phyloP scores from a whole-genome alignment of 345 rosid species.

The Clarkia xantiana region DNA sequence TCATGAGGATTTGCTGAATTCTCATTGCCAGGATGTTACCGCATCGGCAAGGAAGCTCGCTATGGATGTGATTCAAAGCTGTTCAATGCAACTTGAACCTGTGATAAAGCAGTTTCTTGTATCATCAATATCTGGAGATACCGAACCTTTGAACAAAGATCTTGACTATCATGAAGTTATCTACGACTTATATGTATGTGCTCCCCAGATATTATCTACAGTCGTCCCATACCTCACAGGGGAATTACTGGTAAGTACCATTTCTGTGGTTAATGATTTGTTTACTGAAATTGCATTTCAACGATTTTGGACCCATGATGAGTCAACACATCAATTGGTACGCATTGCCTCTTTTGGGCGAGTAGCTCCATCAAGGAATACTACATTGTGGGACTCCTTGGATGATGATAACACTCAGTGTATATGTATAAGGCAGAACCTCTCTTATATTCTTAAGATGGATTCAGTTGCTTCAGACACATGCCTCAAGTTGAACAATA shows the following conservation, averaged over 20 bases:
- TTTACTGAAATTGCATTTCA: neutral
- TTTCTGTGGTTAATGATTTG: slow-evolving; percentile 6
- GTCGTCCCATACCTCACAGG: slow-evolving; percentile 84
- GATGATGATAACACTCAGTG: no score
- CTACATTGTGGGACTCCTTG: no score
- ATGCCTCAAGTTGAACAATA: no score
- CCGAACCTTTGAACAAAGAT: slow-evolving; percentile 29
- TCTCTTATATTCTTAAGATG: no score
- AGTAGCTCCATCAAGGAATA: no score
- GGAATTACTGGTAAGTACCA: slow-evolving; percentile 69
- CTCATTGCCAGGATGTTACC: slow-evolving; percentile 35
- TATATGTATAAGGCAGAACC: no score
- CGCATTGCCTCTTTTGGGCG: no score
- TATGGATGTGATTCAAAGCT: slow-evolving; percentile 71
- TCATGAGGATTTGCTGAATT: neutral
- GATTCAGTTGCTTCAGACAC: no score
- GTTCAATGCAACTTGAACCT: slow-evolving; percentile 79
- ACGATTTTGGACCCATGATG: no score
- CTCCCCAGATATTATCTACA: slow-evolving; percentile 77
- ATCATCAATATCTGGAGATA: slow-evolving; percentile 81
- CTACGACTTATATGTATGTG: slow-evolving; percentile 65
- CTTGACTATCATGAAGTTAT: slow-evolving; percentile 86
- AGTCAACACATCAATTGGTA: no score
- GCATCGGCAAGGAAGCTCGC: slow-evolving; percentile 74
- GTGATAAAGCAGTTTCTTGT: slow-evolving; percentile 75